A percentile compares a stretch with the other conserved stretches of the same genome.
Conservation (phyloP, 129 eudicot genomes). For the Flaveria ramosissima region DNA sequence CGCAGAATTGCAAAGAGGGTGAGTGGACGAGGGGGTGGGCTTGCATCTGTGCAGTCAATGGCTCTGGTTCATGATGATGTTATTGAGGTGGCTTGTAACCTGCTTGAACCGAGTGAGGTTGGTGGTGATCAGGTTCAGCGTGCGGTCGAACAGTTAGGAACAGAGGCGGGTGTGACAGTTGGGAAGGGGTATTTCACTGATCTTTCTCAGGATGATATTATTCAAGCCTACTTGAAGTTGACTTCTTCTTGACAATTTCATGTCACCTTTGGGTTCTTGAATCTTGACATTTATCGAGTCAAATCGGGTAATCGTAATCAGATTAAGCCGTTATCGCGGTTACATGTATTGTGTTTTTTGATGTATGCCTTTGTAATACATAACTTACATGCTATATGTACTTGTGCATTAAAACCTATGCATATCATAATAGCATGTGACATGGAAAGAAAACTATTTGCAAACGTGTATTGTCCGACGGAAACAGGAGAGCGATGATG, state of each 20-base stretch:
- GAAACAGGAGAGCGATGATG: too few species aligned
- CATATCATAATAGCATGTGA: too few species aligned
- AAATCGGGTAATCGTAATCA: too few species aligned
- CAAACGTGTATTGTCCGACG: too few species aligned
- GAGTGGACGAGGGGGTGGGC: conserved; percentile 90
- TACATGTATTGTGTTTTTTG: too few species aligned
- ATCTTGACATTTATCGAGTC: neutral
- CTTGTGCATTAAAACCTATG: too few species aligned
- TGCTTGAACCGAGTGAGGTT: conserved; percentile 70
- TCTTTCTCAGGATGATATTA: conserved; percentile 61
- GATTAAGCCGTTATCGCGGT: too few species aligned
- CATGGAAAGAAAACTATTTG: too few species aligned
- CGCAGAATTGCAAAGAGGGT: conserved; percentile 72
- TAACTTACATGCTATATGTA: too few species aligned
- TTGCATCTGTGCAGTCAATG: conserved; percentile 86
- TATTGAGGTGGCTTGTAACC: conserved; percentile 91
- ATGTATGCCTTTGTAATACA: too few species aligned
- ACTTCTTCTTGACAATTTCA: conserved; percentile 3
- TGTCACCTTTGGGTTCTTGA: neutral
- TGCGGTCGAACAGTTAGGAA: conserved; percentile 59
- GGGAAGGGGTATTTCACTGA: conserved; percentile 93
- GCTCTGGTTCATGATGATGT: conserved; percentile 84
- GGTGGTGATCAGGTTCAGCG: conserved; percentile 66
- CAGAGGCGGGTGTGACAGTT: conserved; percentile 65
- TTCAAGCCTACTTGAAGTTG: conserved; percentile 60